These are phyloP conservation scores for Tetrahymena malaccensis DNA, from an alignment of 73 alveolate genomes.

Conservation along the genomic window DNA sequence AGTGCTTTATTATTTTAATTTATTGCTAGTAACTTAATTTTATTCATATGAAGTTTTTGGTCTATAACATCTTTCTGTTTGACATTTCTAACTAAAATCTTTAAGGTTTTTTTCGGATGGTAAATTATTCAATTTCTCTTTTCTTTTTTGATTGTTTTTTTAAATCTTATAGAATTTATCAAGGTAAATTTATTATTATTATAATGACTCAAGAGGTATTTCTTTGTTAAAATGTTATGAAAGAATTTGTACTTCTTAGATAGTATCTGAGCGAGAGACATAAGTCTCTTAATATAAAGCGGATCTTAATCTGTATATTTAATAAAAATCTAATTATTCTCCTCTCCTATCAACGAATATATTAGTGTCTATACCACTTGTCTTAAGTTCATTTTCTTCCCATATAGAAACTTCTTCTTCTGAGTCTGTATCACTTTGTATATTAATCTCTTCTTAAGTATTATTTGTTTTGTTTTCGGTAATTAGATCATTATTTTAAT, in stretches of 20 bases:
- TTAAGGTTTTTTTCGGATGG: background rate
- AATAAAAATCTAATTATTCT: background rate
- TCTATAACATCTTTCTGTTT: background rate
- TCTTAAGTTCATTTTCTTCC: background rate
- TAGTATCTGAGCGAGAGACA: background rate
- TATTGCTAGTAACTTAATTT: too few species aligned
- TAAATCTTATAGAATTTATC: background rate
- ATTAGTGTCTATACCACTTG: background rate
- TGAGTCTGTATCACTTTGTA: too few species aligned
- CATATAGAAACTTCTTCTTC: too few species aligned
- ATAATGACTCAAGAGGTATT: background rate
- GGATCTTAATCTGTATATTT: background rate
- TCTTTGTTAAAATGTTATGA: background rate
- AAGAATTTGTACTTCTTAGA: background rate
- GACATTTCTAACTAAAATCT: background rate
- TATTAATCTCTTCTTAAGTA: too few species aligned
- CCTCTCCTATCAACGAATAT: background rate
- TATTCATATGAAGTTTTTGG: background rate
- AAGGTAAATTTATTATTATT: background rate
- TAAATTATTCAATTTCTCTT: too few species aligned
- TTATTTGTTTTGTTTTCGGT: too few species aligned
- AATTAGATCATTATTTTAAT: too few species aligned
- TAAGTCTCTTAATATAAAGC: background rate
- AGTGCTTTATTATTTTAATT: too few species aligned
- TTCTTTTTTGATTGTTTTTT: too few species aligned